A percentile compares a stretch with the other conserved stretches of the same genome.
Evolutionary conservation across 2,329 filamentous ascomycete species (phyloP).

Genomic region (Penicillium sp.): DNA sequence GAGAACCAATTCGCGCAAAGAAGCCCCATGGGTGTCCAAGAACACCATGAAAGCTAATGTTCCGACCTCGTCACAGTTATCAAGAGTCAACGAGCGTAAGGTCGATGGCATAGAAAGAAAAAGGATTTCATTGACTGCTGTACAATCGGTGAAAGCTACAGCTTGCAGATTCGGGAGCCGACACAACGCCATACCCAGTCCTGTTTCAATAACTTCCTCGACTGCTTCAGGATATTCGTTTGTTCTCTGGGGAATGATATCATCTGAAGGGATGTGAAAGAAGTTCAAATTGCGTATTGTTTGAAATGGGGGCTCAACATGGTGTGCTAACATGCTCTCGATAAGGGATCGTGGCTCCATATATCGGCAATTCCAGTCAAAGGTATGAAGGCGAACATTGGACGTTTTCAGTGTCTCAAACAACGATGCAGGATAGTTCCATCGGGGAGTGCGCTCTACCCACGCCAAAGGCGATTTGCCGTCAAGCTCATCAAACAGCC

Average conservation of each 20-base stretch:
- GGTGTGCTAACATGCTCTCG: slow-evolving; percentile 50
- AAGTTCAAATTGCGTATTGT: slow-evolving; percentile 32
- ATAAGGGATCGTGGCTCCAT: slow-evolving; percentile 33
- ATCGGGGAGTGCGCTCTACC: slow-evolving; percentile 46
- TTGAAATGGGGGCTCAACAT: slow-evolving; percentile 55
- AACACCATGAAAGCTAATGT: slow-evolving; percentile 64
- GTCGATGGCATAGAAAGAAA: slow-evolving; percentile 64
- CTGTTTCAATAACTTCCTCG: slow-evolving; percentile 21
- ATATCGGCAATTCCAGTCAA: slow-evolving; percentile 56
- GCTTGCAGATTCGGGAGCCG: slow-evolving; percentile 62
- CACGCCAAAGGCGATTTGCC: slow-evolving; percentile 16
- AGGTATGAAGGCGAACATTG: slow-evolving; percentile 45
- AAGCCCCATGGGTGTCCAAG: slow-evolving; percentile 61
- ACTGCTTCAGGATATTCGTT: slow-evolving; percentile 42
- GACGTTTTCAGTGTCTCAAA: slow-evolving; percentile 59
- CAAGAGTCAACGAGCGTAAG: slow-evolving; percentile 66
- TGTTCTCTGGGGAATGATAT: slow-evolving; percentile 5
- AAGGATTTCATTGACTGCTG: slow-evolving; percentile 63
- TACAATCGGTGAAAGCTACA: slow-evolving; percentile 71
- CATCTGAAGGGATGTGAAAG: slow-evolving; percentile 30
- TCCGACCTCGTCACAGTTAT: slow-evolving; percentile 73
- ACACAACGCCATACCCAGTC: slow-evolving; percentile 47
- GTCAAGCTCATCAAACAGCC: slow-evolving; percentile 60
- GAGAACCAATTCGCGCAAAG: slow-evolving; percentile 65
- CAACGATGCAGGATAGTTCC: slow-evolving; percentile 65